A percentile compares a stretch with the other conserved stretches of the same genome.
Evolutionary conservation across 306 rosid species (phyloP).

Genomic region (Comarum palustre): DNA sequence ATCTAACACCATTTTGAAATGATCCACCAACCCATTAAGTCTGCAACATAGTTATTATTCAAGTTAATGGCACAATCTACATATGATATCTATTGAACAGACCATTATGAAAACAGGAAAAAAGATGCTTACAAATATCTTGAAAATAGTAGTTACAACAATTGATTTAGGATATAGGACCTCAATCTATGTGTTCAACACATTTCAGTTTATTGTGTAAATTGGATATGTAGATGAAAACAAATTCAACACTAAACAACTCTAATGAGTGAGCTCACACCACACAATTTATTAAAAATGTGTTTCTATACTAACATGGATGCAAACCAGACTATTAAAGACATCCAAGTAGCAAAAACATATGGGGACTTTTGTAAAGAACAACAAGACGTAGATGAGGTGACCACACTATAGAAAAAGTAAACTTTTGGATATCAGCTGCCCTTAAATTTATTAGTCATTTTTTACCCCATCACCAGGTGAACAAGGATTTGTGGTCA

Average conservation of each 20-base stretch:
- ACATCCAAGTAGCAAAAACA: background rate
- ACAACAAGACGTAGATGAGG: background rate
- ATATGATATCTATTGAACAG: background rate
- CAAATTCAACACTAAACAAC: background rate
- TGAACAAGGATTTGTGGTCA: background rate
- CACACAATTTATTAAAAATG: background rate
- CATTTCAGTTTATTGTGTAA: background rate
- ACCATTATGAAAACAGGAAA: background rate
- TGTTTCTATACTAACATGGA: background rate
- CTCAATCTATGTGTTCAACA: background rate
- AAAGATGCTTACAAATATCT: background rate
- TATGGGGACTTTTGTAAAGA: background rate
- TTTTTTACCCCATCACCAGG: background rate
- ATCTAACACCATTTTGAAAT: conserved; percentile 74
- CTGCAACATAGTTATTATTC: conserved; percentile 39
- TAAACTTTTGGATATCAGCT: background rate
- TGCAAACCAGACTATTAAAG: background rate
- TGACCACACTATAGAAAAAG: background rate
- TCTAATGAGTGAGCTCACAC: background rate
- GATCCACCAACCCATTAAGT: conserved; percentile 59
- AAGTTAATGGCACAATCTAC: conserved; percentile 11
- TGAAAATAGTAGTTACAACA: background rate
- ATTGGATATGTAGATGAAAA: background rate
- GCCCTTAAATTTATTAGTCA: background rate
- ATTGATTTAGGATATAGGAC: too few species aligned